These are phyloP conservation scores for Penicillium freii DNA, from an alignment of 2,329 filamentous ascomycete species.

Conservation along the genomic window DNA sequence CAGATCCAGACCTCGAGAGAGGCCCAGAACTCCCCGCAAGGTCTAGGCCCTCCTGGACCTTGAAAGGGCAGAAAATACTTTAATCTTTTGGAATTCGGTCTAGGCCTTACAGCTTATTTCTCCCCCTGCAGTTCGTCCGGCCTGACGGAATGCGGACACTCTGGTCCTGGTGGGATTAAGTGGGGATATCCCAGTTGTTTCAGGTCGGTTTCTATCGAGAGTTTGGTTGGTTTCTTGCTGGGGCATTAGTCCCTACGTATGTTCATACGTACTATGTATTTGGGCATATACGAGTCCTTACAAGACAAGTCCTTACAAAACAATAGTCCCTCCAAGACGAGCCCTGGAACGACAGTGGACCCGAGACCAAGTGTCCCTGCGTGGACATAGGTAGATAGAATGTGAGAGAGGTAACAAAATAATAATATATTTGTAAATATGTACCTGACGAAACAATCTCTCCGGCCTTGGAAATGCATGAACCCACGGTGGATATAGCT, in stretches of 20 bases:
- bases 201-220: background rate
- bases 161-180: background rate
- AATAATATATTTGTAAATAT: slow-evolving; percentile 21
- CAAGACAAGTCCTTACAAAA: background rate
- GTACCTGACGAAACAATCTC: slow-evolving; percentile 20
- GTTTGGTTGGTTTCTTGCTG: background rate
- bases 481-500: slow-evolving; percentile 14
- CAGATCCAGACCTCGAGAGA: slow-evolving; percentile 15
- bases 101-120: slow-evolving; percentile 21
- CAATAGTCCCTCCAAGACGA: background rate
- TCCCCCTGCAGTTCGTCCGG: slow-evolving; percentile 15
- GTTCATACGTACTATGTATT: background rate
- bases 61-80: slow-evolving; percentile 13
- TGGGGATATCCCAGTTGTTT: background rate
- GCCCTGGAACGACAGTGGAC: background rate
- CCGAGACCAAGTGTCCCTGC: background rate
- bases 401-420: slow-evolving; percentile 2
- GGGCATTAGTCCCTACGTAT: background rate
- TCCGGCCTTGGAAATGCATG: slow-evolving; percentile 3
- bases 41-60: slow-evolving; percentile 33
- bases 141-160: background rate
- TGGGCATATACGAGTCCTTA: background rate
- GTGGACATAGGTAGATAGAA: background rate
- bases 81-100: slow-evolving; percentile 21
- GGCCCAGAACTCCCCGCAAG: slow-evolving; percentile 31